Evolutionary conservation across 805 yeast genomes (phyloP), one percentile per base, ranked within the genome.

Genomic region (Priceomyces castillae): DNA sequence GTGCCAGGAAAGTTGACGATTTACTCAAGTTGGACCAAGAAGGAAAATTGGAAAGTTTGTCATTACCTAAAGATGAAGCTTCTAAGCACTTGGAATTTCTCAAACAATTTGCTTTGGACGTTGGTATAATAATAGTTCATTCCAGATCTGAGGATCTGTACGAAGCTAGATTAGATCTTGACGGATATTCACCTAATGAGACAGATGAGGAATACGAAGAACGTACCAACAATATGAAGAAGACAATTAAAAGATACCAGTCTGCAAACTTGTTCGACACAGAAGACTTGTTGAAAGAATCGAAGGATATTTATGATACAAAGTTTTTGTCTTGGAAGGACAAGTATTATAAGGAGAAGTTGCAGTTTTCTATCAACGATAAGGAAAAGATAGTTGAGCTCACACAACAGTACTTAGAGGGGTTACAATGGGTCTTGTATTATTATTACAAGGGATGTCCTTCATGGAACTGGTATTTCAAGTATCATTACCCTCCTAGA

Each of bases 391-490:
- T 90, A 50, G 63, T 61, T n/a, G 82, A 79, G 7, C 61, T 89
- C 50, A 77, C 95, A 6, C 80, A 81, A 52, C 90, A 87, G 58
- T 94, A 90, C 59, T 73, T 94, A 34, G 96, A 90, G 64, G 99
- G 99, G 51, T 73, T 92, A 49, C 99, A 92, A 67, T 92, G 99
- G 99, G 98, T 94, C 11, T 71, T 94, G 62, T 82, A 77, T 57
- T 92, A 92, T 68, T 92, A 92, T 65, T 92, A 90, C 59, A 77
- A 78, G 53, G 98, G 97, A 20, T 83, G 88, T 58, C 86, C 88
- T 31, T 90, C 98, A 2, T 92, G 99, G 99, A 84, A 87, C 36
- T 92, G 98, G 99, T 92, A 78, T 60, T 92, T 78, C 62, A 80
- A 74, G 51, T 86, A 87, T 63, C 97, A 94, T 61, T 92, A 92